These are phyloP conservation scores for Ophiosphaerella herpotricha DNA, from an alignment of 2,329 filamentous ascomycete genomes.

Conservation along the genomic window DNA sequence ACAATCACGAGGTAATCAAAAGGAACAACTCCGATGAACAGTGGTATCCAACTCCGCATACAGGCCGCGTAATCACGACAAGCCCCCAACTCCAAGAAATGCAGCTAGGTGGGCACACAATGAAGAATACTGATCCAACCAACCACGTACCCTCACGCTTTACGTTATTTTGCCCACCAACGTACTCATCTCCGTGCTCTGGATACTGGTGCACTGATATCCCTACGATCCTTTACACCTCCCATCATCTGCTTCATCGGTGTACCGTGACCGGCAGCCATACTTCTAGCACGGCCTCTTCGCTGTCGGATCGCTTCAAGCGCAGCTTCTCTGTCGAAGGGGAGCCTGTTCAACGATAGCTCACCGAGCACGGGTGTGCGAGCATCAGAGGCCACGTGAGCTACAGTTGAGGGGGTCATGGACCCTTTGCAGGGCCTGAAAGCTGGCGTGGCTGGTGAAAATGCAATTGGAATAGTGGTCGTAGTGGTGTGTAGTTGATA, in stretches of 20 bases:
- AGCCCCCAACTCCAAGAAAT: conserved; percentile 41
- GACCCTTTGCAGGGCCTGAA: conserved; percentile 29
- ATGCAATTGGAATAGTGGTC: conserved; percentile 54
- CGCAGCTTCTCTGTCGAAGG: conserved; percentile 68
- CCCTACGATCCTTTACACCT: conserved; percentile 52
- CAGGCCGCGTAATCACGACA: conserved; percentile 4
- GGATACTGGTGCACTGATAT: conserved; percentile 53
- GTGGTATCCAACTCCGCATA: conserved; percentile 12
- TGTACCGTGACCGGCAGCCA: conserved; percentile 66
- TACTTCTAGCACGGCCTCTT: conserved; percentile 70
- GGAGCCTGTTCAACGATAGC: conserved; percentile 39
- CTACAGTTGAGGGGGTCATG: conserved; percentile 43
- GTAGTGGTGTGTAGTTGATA: conserved; percentile 48
- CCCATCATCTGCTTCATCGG: conserved; percentile 64
- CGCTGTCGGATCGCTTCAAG: conserved; percentile 76
- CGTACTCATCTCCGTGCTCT: conserved; percentile 23
- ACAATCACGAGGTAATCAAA: not conserved
- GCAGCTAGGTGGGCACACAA: conserved; percentile 31
- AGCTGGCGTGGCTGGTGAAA: conserved; percentile 47
- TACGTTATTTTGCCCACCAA: not conserved
- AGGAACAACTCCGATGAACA: not conserved
- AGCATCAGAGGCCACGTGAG: conserved; percentile 37
- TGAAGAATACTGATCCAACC: conserved; percentile 9
- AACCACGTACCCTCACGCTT: conserved; percentile 4
- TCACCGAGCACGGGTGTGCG: conserved; percentile 39